Conservation (phyloP, 75 land plant genomes). For the Chamaecyparis obtusa region DNA sequence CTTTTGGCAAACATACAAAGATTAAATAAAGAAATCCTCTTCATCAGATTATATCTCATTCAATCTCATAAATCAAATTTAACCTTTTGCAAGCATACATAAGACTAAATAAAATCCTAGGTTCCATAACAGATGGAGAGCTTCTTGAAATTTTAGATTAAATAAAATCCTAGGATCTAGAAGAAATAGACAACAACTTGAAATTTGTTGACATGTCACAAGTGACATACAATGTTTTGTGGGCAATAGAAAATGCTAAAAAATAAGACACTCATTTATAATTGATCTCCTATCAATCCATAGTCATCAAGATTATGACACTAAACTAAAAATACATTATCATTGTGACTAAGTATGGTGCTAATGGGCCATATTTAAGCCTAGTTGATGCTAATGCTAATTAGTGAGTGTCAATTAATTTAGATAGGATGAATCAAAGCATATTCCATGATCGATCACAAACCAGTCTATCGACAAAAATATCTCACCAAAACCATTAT, state of each 20-base stretch:
- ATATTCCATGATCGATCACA: neutral
- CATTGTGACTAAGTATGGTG: neutral
- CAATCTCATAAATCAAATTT: too few relatives aligned
- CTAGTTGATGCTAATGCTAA: neutral
- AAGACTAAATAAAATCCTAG: too few relatives aligned
- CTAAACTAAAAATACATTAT: neutral
- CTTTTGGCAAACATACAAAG: too few relatives aligned
- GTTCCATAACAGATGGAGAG: too few relatives aligned
- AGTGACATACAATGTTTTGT: too few relatives aligned
- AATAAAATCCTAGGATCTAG: too few relatives aligned
- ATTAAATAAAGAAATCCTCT: too few relatives aligned
- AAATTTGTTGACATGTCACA: too few relatives aligned
- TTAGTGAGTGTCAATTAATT: neutral
- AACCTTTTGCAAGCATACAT: too few relatives aligned
- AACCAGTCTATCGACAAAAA: neutral
- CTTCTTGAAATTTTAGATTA: too few relatives aligned
- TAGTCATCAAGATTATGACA: neutral
- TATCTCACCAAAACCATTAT: neutral
- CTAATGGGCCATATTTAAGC: neutral
- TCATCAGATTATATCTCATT: too few relatives aligned
- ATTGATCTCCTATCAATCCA: neutral
- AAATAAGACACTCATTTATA: neutral
- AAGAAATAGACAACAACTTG: too few relatives aligned
- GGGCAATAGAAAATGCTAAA: neutral
- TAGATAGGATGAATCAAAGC: neutral